Percentiles rank a stretch among this genome's conserved stretches.
Evolutionary conservation across 2,329 filamentous ascomycete species (phyloP).

Genomic region (Pseudogymnoascus sp.): DNA sequence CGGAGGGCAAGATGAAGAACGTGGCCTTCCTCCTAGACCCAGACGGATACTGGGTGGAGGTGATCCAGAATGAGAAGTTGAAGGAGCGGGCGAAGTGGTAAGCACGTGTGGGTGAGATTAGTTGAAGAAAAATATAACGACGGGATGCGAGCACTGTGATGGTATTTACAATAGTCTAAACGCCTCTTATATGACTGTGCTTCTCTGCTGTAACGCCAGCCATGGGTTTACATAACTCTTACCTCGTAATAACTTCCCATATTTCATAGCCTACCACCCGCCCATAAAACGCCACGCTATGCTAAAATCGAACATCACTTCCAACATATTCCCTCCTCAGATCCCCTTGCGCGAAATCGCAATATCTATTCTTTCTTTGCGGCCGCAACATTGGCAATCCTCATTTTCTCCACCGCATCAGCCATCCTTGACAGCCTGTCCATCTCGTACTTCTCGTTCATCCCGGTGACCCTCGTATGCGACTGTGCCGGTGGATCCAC

Average conservation of each 20-base stretch:
- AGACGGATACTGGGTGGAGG: slow-evolving; percentile 72
- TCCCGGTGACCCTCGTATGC: too few relatives aligned
- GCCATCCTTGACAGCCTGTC: slow-evolving; percentile 1
- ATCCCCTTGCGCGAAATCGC: neutral
- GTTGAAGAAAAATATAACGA: neutral
- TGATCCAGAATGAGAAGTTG: slow-evolving; percentile 68
- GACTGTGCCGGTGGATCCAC: neutral
- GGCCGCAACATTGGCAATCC: neutral
- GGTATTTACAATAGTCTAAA: slow-evolving; percentile 5
- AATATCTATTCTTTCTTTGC: neutral
- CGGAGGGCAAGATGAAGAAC: slow-evolving; percentile 84
- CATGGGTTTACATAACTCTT: neutral
- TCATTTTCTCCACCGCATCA: slow-evolving; percentile 9
- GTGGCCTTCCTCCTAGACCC: slow-evolving; percentile 84
- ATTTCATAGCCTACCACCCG: neutral
- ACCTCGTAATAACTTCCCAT: neutral
- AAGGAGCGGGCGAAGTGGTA: slow-evolving; percentile 26
- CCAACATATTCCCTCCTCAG: neutral
- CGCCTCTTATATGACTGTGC: neutral
- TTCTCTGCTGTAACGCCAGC: neutral
- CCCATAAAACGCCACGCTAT: slow-evolving; percentile 2
- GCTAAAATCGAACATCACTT: slow-evolving; percentile 1
- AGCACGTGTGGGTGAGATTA: neutral
- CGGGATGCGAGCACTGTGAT: neutral
- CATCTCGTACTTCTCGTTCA: neutral